These are phyloP conservation scores for Aspergillus fructus DNA, from an alignment of 2,329 filamentous ascomycete genomes.

Conservation along the genomic window DNA sequence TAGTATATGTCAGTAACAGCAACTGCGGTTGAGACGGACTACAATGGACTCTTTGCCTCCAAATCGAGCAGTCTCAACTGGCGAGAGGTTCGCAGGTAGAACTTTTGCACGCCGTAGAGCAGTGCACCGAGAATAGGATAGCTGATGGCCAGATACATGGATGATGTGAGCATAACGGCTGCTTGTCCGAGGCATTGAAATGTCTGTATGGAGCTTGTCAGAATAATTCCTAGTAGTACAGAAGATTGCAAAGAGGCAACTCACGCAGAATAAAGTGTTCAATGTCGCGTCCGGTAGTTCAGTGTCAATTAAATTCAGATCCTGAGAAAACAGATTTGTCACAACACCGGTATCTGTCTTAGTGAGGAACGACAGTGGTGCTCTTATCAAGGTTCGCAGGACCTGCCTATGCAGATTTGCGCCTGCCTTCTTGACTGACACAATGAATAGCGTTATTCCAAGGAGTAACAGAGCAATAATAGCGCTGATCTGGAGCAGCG, in stretches of 20 bases:
- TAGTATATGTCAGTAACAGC: not conserved
- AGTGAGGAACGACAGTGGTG: slow-evolving; percentile 45
- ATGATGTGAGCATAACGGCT: too few relatives aligned
- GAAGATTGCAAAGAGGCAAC: too few relatives aligned
- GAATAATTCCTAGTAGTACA: too few relatives aligned
- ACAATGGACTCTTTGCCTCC: slow-evolving; percentile 5
- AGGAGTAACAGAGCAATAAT: too few relatives aligned
- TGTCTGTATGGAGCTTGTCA: too few relatives aligned
- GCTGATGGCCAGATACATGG: too few relatives aligned
- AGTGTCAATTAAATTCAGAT: slow-evolving; percentile 48
- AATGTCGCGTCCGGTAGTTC: slow-evolving; percentile 28
- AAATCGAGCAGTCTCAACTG: slow-evolving; percentile 8
- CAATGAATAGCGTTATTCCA: slow-evolving; percentile 12
- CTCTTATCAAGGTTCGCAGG: slow-evolving; percentile 23
- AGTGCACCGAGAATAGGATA: too few relatives aligned
- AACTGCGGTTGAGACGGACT: too few relatives aligned
- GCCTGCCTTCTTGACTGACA: slow-evolving; percentile 18
- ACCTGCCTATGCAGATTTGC: slow-evolving; percentile 7
- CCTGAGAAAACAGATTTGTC: slow-evolving; percentile 49
- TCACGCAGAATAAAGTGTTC: not conserved
- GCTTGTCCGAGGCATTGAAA: too few relatives aligned
- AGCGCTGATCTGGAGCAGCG: too few relatives aligned
- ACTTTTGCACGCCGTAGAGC: slow-evolving; percentile 13
- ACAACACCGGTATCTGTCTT: slow-evolving; percentile 47
- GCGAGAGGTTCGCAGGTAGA: slow-evolving; percentile 3